phyloP scores from a whole-genome alignment of 208 protist species.

The Leishmania amazonensis region DNA sequence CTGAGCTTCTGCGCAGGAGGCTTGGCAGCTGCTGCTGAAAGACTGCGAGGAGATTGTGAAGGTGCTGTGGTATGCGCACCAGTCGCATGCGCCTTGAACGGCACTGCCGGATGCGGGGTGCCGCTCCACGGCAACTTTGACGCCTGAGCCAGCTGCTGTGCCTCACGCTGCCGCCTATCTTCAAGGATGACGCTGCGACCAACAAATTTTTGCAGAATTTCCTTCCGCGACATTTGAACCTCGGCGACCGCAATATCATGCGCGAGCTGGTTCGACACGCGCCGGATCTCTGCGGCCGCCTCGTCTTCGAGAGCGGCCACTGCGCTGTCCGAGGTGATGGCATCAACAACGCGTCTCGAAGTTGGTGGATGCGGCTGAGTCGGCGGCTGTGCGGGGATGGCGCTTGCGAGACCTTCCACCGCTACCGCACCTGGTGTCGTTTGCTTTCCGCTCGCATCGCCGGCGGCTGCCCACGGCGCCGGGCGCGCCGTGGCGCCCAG shows the following conservation, averaged over 20 bases:
- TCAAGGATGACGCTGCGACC: constrained; percentile 65
- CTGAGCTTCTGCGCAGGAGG: constrained; percentile 2
- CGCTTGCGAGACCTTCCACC: not conserved
- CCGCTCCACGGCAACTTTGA: constrained; percentile 11
- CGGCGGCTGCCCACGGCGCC: not conserved
- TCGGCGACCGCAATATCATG: constrained; percentile 16
- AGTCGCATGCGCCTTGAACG: not conserved
- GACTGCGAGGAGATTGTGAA: not conserved
- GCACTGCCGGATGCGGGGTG: not conserved
- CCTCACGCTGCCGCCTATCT: constrained; percentile 44
- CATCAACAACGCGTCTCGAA: not conserved
- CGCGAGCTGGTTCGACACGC: constrained; percentile 17
- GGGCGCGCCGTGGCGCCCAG: constrained; percentile 1
- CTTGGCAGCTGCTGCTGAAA: not conserved
- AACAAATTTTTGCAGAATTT: constrained; percentile 51
- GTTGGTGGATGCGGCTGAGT: not conserved
- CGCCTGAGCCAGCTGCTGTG: constrained; percentile 10
- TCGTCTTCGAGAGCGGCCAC: not conserved
- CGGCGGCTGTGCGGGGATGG: not conserved
- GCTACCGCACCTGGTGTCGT: not conserved
- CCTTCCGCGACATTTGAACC: not conserved
- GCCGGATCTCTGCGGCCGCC: constrained; percentile 10
- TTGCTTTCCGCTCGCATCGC: not conserved
- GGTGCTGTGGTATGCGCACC: not conserved
- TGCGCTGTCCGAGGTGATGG: not conserved